Conservation (phyloP, 164 flowering plant genomes). For the Stephania japonica region DNA sequence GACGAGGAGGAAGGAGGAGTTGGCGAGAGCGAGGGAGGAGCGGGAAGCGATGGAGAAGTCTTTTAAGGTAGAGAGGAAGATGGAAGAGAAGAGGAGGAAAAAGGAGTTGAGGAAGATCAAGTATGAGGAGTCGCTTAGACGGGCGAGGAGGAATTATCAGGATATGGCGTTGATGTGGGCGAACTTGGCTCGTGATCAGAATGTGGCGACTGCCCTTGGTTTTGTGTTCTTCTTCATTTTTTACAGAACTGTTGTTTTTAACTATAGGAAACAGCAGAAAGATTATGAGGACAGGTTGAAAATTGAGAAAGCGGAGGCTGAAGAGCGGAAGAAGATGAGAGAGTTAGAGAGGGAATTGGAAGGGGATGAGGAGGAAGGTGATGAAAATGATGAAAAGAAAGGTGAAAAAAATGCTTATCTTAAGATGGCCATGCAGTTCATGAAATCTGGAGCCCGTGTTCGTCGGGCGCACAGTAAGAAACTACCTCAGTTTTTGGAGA, state of each 20-base stretch:
- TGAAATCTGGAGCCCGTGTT: slow-evolving; percentile 94
- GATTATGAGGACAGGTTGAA: slow-evolving; percentile 90
- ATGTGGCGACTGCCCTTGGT: slow-evolving; percentile 54
- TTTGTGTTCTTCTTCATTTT: slow-evolving; percentile 61
- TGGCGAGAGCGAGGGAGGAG: slow-evolving; percentile 43
- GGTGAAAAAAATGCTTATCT: slow-evolving; percentile 53
- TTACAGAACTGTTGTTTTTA: slow-evolving; percentile 63
- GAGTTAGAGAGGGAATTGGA: slow-evolving; percentile 62
- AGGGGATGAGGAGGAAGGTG: slow-evolving; percentile 53
- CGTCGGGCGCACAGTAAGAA: slow-evolving; percentile 46
- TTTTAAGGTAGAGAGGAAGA: slow-evolving; percentile 40
- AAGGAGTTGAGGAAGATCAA: slow-evolving; percentile 39
- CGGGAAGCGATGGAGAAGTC: slow-evolving; percentile 58
- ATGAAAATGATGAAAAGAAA: slow-evolving; percentile 42
- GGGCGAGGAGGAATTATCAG: slow-evolving; percentile 31
- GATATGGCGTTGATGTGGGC: slow-evolving; percentile 49
- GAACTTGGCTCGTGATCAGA: slow-evolving; percentile 43
- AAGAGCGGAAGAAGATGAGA: slow-evolving; percentile 80
- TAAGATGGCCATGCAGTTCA: slow-evolving; percentile 76
- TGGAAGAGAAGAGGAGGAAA: slow-evolving; percentile 48
- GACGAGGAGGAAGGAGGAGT: slow-evolving; percentile 34
- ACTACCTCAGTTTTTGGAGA: slow-evolving; percentile 77
- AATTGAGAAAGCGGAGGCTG: slow-evolving; percentile 88
- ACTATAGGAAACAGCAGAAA: slow-evolving; percentile 63
- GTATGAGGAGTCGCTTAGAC: slow-evolving; percentile 37